phyloP scores from a whole-genome alignment of 805 yeast species.

The Komagataella phaffii region DNA sequence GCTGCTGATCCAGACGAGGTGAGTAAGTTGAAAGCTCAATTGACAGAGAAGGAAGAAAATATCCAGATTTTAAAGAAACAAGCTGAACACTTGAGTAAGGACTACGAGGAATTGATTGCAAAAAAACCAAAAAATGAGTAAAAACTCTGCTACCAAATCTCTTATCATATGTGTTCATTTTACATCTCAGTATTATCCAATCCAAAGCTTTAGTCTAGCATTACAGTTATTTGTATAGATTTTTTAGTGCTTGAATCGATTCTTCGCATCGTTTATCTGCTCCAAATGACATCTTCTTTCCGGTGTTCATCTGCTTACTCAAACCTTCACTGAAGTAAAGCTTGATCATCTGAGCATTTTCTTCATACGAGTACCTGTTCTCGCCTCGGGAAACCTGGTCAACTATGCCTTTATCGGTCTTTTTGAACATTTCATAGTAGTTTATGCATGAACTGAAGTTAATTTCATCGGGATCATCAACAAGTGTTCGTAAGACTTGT shows the following conservation, averaged over 20 bases:
- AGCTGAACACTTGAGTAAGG: constrained; percentile 49
- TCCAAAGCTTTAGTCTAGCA: not conserved
- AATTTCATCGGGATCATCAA: constrained; percentile 35
- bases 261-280: constrained; percentile 13
- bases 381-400: constrained; percentile 23
- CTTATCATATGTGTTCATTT: not conserved
- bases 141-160: not conserved
- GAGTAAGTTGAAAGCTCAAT: constrained; percentile 30
- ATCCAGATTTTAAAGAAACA: constrained; percentile 60
- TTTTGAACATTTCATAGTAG: constrained; percentile 43
- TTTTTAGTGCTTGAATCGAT: constrained; percentile 8
- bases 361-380: constrained; percentile 25
- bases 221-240: not conserved
- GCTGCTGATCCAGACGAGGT: constrained; percentile 22
- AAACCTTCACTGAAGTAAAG: constrained; percentile 32
- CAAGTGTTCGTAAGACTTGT: constrained; percentile 52
- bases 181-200: not conserved
- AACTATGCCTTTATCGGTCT: constrained; percentile 31
- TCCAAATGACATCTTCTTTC: constrained; percentile 11
- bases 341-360: constrained; percentile 35
- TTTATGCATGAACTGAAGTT: constrained; percentile 37
- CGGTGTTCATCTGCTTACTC: constrained; percentile 8
- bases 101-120: constrained; percentile 30
- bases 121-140: not conserved
- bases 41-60: constrained; percentile 49